These are phyloP conservation scores for Clitopilus hobsonii DNA, from an alignment of 768 basidiomycete species.

Conservation along the genomic window DNA sequence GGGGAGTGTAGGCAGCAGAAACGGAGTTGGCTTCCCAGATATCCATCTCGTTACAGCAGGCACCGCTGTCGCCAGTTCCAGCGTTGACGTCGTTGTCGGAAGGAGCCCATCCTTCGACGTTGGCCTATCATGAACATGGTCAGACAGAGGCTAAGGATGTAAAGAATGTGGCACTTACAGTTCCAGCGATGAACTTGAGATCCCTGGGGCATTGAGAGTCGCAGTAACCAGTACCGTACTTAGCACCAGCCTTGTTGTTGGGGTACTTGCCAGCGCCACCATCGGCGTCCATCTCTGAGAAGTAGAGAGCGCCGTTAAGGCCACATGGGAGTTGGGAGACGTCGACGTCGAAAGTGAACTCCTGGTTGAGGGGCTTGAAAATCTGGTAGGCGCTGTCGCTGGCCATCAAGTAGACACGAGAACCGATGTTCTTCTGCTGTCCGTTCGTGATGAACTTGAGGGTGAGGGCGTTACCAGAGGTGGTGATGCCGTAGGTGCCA, in stretches of 20 bases:
- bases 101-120: constrained; percentile 37
- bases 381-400: constrained; percentile 38
- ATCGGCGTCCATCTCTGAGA: constrained; percentile 52
- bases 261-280: constrained; percentile 44
- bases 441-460: constrained; percentile 43
- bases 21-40: constrained; percentile 55
- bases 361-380: constrained; percentile 46
- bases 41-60: constrained; percentile 59
- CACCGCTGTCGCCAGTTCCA: constrained; percentile 39
- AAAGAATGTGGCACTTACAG: constrained; percentile 22
- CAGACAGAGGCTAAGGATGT: not conserved
- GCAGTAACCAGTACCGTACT: constrained; percentile 31
- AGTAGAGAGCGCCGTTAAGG: constrained; percentile 57
- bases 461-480: constrained; percentile 38
- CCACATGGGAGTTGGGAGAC: constrained; percentile 54
- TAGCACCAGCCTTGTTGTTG: constrained; percentile 53
- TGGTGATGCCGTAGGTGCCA: constrained; percentile 49
- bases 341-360: constrained; percentile 61
- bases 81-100: constrained; percentile 36
- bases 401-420: constrained; percentile 47
- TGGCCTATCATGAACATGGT: constrained; percentile 29
- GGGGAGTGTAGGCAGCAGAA: constrained; percentile 49
- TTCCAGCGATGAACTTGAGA: constrained; percentile 56
- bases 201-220: constrained; percentile 52
- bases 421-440: constrained; percentile 34